A percentile compares a stretch with the other conserved stretches of the same genome.
Conservation (phyloP, 2,329 filamentous ascomycete species). For the Calonectria pseudoreteaudii region DNA sequence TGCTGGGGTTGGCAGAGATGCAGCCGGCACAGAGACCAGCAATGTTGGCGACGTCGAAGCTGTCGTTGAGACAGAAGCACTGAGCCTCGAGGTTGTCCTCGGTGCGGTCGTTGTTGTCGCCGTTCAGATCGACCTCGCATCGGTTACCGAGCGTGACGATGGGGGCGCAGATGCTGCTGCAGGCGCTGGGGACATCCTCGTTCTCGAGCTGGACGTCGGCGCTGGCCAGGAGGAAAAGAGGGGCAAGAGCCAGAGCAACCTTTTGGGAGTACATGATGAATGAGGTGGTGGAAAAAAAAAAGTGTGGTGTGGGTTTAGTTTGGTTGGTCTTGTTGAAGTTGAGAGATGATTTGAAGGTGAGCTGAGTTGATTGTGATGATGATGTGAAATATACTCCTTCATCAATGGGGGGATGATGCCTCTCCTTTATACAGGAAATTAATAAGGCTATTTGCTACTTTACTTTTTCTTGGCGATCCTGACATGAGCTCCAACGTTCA, state of each 20-base stretch:
- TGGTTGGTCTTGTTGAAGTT: background rate
- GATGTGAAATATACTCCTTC: background rate
- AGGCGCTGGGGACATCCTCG: slow-evolving; percentile 49
- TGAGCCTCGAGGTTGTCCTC: slow-evolving; percentile 54
- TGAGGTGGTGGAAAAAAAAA: background rate
- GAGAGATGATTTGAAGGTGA: background rate
- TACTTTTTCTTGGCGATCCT: background rate
- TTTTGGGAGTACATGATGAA: slow-evolving; percentile 45
- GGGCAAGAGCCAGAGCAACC: slow-evolving; percentile 44
- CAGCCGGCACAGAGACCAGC: slow-evolving; percentile 53
- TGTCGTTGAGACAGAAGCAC: slow-evolving; percentile 56
- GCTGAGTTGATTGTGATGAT: background rate
- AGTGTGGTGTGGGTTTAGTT: too few species aligned
- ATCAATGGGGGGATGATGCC: background rate
- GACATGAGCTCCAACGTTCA: background rate
- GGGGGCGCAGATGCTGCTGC: slow-evolving; percentile 51
- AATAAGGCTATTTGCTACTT: background rate
- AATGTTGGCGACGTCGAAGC: slow-evolving; percentile 52
- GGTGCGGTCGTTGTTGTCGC: slow-evolving; percentile 44
- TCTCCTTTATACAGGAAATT: background rate
- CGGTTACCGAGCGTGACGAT: slow-evolving; percentile 48
- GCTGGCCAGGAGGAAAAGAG: slow-evolving; percentile 43
- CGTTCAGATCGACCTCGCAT: slow-evolving; percentile 50
- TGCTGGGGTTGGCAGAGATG: slow-evolving; percentile 39
- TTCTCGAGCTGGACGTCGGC: slow-evolving; percentile 50